Conservation (phyloP, 257 asterid genomes). For the Solanum arcanum region DNA sequence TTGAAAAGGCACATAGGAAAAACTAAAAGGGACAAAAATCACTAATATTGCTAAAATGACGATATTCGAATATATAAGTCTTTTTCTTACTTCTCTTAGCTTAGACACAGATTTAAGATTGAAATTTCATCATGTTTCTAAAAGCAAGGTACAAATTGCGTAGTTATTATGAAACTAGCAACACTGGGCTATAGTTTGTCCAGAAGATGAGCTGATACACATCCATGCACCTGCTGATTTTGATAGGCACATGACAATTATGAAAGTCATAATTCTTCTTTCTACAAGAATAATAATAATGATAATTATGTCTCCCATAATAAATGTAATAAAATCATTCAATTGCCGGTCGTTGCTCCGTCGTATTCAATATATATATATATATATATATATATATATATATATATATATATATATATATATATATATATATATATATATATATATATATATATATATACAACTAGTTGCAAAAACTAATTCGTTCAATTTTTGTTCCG, state of each 20-base stretch:
- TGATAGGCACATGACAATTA: conserved; percentile 13
- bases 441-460: no score
- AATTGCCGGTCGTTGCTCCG: background rate
- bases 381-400: no score
- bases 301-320: background rate
- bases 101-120: no score
- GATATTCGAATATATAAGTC: background rate
- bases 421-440: no score
- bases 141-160: background rate
- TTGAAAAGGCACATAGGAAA: background rate
- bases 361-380: background rate
- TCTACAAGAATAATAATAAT: no score
- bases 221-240: background rate
- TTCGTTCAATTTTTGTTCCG: background rate
- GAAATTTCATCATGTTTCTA: background rate
- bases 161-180: background rate
- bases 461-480: background rate
- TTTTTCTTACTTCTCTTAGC: background rate
- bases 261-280: background rate
- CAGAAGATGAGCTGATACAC: background rate
- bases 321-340: background rate
- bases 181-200: background rate
- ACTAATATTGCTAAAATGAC: background rate
- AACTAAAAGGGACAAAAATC: background rate
- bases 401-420: no score